Conservation (phyloP, 768 basidiomycete species). For the Neoboletus brunneissimus region DNA sequence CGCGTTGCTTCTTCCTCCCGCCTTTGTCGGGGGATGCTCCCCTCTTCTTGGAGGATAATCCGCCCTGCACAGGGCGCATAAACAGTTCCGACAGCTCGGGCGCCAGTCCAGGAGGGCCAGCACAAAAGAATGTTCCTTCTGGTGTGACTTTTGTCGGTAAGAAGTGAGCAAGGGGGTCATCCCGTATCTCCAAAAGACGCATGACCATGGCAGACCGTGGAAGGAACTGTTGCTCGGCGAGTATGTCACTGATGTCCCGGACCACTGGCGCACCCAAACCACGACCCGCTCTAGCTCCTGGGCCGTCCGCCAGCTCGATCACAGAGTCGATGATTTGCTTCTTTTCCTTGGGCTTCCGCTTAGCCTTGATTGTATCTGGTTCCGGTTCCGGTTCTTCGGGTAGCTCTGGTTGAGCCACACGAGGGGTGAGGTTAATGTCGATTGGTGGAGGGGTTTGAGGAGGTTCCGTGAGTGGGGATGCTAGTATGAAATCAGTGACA, state of each 20-base stretch:
- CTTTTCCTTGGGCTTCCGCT: conserved; percentile 65
- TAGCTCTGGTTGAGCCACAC: conserved; percentile 40
- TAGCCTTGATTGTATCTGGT: conserved; percentile 34
- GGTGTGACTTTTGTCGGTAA: conserved; percentile 75
- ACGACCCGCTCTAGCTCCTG: conserved; percentile 51
- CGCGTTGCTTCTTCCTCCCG: conserved; percentile 56
- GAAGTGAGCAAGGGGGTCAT: conserved; percentile 83
- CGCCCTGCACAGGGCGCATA: conserved; percentile 64
- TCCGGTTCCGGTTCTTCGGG: conserved; percentile 38
- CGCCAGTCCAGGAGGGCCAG: conserved; percentile 79
- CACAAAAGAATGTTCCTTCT: conserved; percentile 74
- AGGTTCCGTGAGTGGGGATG: conserved; percentile 72
- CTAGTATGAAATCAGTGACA: conserved; percentile 35
- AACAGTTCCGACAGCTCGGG: conserved; percentile 84
- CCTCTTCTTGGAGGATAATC: conserved; percentile 55
- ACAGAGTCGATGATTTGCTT: conserved; percentile 90
- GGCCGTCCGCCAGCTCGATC: conserved; percentile 74
- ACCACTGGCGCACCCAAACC: conserved; percentile 56
- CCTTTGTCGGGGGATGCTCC: conserved; percentile 55
- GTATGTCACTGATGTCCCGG: conserved; percentile 62
- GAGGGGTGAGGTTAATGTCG: conserved; percentile 48
- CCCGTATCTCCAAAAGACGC: conserved; percentile 81
- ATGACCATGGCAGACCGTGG: conserved; percentile 82
- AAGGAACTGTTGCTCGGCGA: conserved; percentile 79
- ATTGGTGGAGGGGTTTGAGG: conserved; percentile 74